Evolutionary conservation across 225 moss, liverwort and hornwort genomes (phyloP), one percentile per base, ranked within the genome.

Genomic region (Anthoceros angustus): DNA sequence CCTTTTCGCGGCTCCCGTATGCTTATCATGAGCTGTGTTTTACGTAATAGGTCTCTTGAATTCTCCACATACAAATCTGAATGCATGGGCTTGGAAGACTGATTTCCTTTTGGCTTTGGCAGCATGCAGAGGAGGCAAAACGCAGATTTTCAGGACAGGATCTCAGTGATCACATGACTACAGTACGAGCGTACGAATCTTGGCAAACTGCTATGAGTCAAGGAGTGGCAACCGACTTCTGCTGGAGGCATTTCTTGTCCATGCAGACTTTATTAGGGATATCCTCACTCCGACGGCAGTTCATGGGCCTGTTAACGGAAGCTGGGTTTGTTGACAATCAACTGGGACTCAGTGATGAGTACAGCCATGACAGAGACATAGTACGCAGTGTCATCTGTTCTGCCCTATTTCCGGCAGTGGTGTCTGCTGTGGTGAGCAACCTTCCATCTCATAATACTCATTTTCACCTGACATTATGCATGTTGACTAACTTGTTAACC

Each of bases 211-310:
- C 92, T 42, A 89, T 87, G 92, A 70, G 50, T 21, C 42, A 63
- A 65, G 87, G 87, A 7, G 67, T 5, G 25, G 92, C 75, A 40
- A 73, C 69, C 68, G 92, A 98, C 46, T 98, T 81, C 45, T 98
- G 98, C 76, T 98, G 98, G 98, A 81, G 77, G 73, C 92, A 98
- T 55, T 98, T 98, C 65, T 74, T 98, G 42, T 98, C 98, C 10
- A 86, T 84, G 62, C 98, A 89, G 64, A 89, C 92, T 38, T 64
- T 98, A 71, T 89, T 92, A 70, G 84, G 89, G 61, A 92, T 98
- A 87, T 75, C 71, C 40, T 92, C 89, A 40, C 79, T 98, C 25
- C 86, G 98, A 61, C 88, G 75, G 66, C 98, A 98, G 60, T 98
- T 98, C 66, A 76, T 72, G 60, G 73, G 81, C 66, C 72, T 89